A percentile compares a stretch with the other conserved stretches of the same genome.
These are phyloP conservation scores for Endocalyx cinctus DNA, from an alignment of 2,329 filamentous ascomycete genomes.

Conservation along the genomic window DNA sequence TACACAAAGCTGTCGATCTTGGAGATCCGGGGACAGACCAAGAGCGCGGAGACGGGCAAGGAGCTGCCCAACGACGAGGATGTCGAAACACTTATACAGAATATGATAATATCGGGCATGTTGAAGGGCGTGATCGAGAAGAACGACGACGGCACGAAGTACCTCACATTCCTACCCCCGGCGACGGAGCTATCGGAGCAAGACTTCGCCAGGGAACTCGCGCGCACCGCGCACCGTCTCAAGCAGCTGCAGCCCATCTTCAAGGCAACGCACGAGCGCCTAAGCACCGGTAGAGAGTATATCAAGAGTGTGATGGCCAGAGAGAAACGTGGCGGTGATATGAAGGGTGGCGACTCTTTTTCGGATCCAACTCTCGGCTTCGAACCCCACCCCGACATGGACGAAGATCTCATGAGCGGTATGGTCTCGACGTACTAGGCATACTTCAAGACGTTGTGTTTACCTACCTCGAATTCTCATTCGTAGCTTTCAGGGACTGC, in stretches of 20 bases:
- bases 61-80: slow-evolving; percentile 37
- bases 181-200: slow-evolving; percentile 42
- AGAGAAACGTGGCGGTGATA: slow-evolving; percentile 36
- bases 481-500: no score
- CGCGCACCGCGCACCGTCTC: slow-evolving; percentile 36
- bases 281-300: slow-evolving; percentile 54
- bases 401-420: slow-evolving; percentile 59
- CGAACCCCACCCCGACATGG: slow-evolving; percentile 46
- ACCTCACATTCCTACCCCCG: slow-evolving; percentile 47
- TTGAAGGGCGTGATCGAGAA: slow-evolving; percentile 48
- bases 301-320: slow-evolving; percentile 43
- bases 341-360: slow-evolving; percentile 37
- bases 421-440: slow-evolving; percentile 17
- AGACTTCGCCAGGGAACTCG: slow-evolving; percentile 46
- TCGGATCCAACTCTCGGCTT: slow-evolving; percentile 34
- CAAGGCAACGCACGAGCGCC: slow-evolving; percentile 47
- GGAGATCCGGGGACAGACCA: slow-evolving; percentile 47
- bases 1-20: slow-evolving; percentile 59
- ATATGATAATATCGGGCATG: slow-evolving; percentile 53
- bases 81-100: slow-evolving; percentile 41
- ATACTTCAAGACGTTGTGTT: not conserved
- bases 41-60: slow-evolving; percentile 49
- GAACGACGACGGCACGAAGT: slow-evolving; percentile 37
- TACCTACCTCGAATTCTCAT: no score
- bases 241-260: slow-evolving; percentile 43